Evolutionary conservation across 2,329 filamentous ascomycete species (phyloP), one percentile per base, ranked within the genome.

Genomic region (Scopulariopsis brevicaulis): DNA sequence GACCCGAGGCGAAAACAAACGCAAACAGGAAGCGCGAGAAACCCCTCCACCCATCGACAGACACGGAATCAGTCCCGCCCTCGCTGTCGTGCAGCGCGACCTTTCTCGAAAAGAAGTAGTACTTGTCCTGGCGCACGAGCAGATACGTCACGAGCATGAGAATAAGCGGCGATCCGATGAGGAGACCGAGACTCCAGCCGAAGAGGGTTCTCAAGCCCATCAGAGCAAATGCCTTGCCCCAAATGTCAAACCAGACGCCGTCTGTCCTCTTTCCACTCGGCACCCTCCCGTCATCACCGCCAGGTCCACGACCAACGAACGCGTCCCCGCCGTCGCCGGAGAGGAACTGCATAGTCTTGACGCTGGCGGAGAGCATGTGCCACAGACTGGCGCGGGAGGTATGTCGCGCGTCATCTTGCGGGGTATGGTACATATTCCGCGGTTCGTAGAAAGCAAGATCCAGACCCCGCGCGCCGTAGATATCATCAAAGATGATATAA

Each of bases 211-310:
- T 83, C 46, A 96, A 77, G 53, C 81, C 80, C 67, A 96, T 89
- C 2, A 96, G 78, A 18, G 87, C 89, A 69, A 96, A 91, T 1
- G 78, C 78, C 58, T 78, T 81, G 51, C 93, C 94, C 63, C 96
- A 93, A 8, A 97, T 72, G 67, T 97, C 94, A 67, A 97, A 97
- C 90, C 92, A 99, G 15, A 97, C 90, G 34, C 85, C 89, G 60
- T 82, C 77, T 18, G 80, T 84, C 5, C 84, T 84, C 40, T 74
- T 77, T 11, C 89, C 87, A 61, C 85, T 87, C 61, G 82, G 77
- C 1, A 87, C 81, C 64, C 85, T 84, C 58, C 79, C 81, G 55
- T 77, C 75, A 58, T 79, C 76, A 7, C 77, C 73, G 57, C 84
- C 81, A 11, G 74, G 71, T 46, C 80, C 70, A 18, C 75, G 71